Evolutionary conservation across 768 basidiomycete species (phyloP), one percentile per base, ranked within the genome.

Genomic region (Gautieria morchelliformis): DNA sequence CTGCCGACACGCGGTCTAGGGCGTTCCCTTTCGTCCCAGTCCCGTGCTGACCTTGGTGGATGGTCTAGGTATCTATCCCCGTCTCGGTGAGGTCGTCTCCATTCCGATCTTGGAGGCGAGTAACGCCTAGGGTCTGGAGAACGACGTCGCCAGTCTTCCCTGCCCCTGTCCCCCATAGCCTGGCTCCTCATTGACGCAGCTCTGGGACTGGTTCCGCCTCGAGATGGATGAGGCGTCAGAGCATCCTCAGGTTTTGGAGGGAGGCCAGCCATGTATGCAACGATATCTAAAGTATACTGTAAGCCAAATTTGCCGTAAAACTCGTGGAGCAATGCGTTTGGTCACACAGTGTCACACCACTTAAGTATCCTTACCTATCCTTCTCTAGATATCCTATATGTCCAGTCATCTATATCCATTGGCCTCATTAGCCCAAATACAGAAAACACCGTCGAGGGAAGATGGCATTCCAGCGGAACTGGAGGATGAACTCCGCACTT

Each of bases 401-500:
- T 70, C 74, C 1, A 70, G 77, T 32, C 72, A 75, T 51, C 74
- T 90, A 56, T 83, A 91, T 66, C 93, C 94, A 5, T 75, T 97
- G 47, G 94, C 94, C 2, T 87, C 90, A 1, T 72, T 87, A 5
- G 70, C 78, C 1, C 93, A 96, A 64, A 81, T 93, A 50, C 75
- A 85, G 62, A 79, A 77, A 39, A 87, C 89, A 0, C 93, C 93
- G 0, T 97, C 94, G 0, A 67, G 72, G 27, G 78, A 82, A 60
- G 93, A 97, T 73, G 90, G 89, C 0, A 77, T 98, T 9, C 86
- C 93, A 0, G 69, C 67, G 20, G 83, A 87, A 22, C 71, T 96
- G 14, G 95, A 99, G 68, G 83, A 89, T 57, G 93, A 96, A 63
- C 77, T 99, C 37, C 76, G 94, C 47, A 85, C 87, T 0, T 91